These are phyloP conservation scores for Moesziomyces aphidis DNA, from an alignment of 1,284 basidiomycete species.

Conservation along the genomic window DNA sequence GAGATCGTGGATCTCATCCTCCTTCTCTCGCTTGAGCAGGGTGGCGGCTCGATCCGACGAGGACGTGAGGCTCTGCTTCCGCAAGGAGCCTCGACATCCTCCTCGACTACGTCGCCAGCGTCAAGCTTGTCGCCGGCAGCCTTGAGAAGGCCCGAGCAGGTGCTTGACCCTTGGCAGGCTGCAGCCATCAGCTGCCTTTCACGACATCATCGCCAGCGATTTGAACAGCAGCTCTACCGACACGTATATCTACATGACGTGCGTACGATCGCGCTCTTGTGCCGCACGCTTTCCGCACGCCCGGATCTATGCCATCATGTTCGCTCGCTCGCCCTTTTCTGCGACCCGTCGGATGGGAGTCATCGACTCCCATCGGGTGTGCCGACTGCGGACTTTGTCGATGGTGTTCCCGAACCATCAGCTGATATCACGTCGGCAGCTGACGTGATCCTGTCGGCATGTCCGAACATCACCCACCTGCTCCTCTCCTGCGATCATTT, in stretches of 20 bases:
- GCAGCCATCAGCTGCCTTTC: slow-evolving; percentile 15
- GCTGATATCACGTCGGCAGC: slow-evolving; percentile 3
- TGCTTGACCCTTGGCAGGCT: slow-evolving; percentile 9
- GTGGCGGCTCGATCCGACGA: background rate
- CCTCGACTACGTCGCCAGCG: background rate
- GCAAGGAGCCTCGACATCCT: background rate
- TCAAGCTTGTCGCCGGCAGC: background rate
- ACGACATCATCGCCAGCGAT: slow-evolving; percentile 12
- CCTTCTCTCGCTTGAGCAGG: slow-evolving; percentile 7
- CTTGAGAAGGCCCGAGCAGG: background rate
- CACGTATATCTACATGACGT: slow-evolving; percentile 14
- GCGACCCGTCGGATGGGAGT: background rate
- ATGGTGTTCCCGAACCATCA: background rate
- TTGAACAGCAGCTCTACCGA: slow-evolving; percentile 28
- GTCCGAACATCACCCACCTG: slow-evolving; percentile 34
- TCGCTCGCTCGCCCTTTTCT: slow-evolving; percentile 17
- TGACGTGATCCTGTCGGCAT: slow-evolving; percentile 19
- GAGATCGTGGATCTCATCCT: slow-evolving; percentile 47
- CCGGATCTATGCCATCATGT: slow-evolving; percentile 11
- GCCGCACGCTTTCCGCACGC: slow-evolving; percentile 9
- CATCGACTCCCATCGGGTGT: background rate
- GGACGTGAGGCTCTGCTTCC: background rate
- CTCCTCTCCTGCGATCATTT: slow-evolving; percentile 22
- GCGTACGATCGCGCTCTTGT: slow-evolving; percentile 1
- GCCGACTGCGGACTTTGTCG: background rate